Base-by-base conservation (phyloP, 2,329 filamentous ascomycete genomes). In the Pestalotiopsis sp. region DNA sequence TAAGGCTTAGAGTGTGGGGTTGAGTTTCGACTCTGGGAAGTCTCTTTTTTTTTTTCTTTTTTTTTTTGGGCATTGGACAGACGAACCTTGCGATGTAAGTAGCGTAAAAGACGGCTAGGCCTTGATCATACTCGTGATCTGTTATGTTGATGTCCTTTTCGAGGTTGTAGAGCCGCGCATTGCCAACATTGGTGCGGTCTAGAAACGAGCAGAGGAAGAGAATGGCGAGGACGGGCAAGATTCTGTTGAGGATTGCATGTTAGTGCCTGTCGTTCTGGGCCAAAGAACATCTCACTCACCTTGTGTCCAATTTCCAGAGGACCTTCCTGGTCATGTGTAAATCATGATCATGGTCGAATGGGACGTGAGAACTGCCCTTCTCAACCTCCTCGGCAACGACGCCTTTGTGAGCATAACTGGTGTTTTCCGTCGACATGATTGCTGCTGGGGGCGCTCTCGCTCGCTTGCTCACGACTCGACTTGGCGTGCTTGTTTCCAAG, bases 151-250 rank as follows among this genome's bases (percentile, higher is more conserved):
- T 77, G 73, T 90, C 87, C 1, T 80, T 72, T 72, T 91, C 87
- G 14, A 93, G 82, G 0, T 88, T 87, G 65, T 91, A 84, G 4
- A 92, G 88, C 70, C 89, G 89, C 27, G 90, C 91, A 74, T 93
- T 92, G 49, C 91, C 91, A 49, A 93, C 89, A 75, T 93, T 93
- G n/a, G 90, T 92, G 57, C 91, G 85, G 77, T 93, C 91, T 64
- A 87, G 82, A 70, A 86, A 86, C 1, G 89, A 91, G 79, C 88
- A 91, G 11, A 92, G 82, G 72, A 91, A 91, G 1, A 92, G 80
- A 0, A 92, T 74, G 0, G 89, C 85, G n/a, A 93, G 83, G 6
- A 90, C 79, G 0, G 90, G 90, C 6, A 92, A 80, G 31, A 92
- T 86, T 63, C 88, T 91, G 68, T 39, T 13, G 61, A 59, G 20